Conservation (phyloP, 1,139 yeast species). For the Magnusiomyces ingens region DNA sequence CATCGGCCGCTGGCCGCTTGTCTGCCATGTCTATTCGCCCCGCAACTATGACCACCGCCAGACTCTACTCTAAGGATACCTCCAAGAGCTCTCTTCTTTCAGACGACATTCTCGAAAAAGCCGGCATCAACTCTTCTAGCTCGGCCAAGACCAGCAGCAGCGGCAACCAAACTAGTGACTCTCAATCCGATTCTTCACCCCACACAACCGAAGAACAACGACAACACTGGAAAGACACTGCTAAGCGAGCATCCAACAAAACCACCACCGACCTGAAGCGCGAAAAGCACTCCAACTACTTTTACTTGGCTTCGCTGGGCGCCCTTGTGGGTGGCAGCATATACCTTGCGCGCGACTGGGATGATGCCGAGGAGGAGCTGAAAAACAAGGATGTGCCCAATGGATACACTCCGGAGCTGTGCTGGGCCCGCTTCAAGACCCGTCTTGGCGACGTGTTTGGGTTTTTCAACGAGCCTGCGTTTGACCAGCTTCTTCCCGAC, state of each 20-base stretch:
- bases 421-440: constrained; percentile 48
- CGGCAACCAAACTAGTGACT: not conserved
- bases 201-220: constrained; percentile 24
- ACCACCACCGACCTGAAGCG: constrained; percentile 64
- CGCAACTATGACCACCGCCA: too few species aligned
- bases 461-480: constrained; percentile 89
- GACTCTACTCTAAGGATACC: constrained; percentile 21
- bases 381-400: constrained; percentile 48
- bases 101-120: constrained; percentile 75
- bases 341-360: constrained; percentile 85
- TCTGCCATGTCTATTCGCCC: not conserved
- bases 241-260: constrained; percentile 40
- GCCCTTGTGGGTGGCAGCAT: constrained; percentile 58
- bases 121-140: constrained; percentile 57
- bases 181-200: not conserved
- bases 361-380: constrained; percentile 58
- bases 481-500: constrained; percentile 85
- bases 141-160: constrained; percentile 15
- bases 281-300: constrained; percentile 32
- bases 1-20: not conserved
- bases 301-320: constrained; percentile 45
- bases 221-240: constrained; percentile 34
- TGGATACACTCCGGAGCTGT: constrained; percentile 60
- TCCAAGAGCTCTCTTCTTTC: constrained; percentile 50
- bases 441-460: constrained; percentile 72